Conservation (phyloP, 495 filamentous ascomycete species). For the Aspergillus affinis region DNA sequence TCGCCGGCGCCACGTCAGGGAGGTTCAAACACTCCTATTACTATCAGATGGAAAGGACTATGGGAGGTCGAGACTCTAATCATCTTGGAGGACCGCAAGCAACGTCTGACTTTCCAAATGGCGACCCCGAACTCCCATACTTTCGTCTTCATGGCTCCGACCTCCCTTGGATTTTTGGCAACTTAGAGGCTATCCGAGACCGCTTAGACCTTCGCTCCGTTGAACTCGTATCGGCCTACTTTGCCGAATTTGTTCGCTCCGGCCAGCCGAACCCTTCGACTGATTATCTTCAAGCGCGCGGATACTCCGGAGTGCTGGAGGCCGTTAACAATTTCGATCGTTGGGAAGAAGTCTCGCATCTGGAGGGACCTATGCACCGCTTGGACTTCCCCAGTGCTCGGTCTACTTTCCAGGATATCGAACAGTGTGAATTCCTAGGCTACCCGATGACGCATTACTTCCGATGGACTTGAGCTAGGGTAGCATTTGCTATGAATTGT, state of each 20-base stretch:
- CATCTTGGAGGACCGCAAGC: conserved; percentile 32
- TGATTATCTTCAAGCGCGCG: conserved; percentile 30
- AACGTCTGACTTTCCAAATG: conserved; percentile 32
- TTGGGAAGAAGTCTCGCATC: conserved; percentile 10
- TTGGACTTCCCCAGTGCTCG: conserved; percentile 31
- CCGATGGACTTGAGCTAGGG: not conserved
- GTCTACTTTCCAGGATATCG: conserved; percentile 30
- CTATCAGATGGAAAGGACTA: conserved; percentile 45
- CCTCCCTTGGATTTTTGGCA: conserved; percentile 31
- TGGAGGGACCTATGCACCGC: conserved; percentile 31
- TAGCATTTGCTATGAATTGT: not conserved
- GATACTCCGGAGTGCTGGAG: conserved; percentile 28
- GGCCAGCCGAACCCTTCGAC: conserved; percentile 30
- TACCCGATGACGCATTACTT: conserved; percentile 32
- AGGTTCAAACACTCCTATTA: conserved; percentile 42
- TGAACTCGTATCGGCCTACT: conserved; percentile 32
- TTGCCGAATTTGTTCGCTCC: conserved; percentile 29
- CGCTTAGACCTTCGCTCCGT: conserved; percentile 23
- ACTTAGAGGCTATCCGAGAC: conserved; percentile 23
- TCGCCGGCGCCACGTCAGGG: conserved; percentile 31
- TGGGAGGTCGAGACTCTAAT: conserved; percentile 40
- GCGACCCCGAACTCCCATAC: conserved; percentile 31
- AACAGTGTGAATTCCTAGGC: conserved; percentile 39
- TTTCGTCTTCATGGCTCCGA: conserved; percentile 32
- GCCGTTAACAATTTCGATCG: conserved; percentile 18